Conservation (phyloP, 768 basidiomycete species). For the Rhodocollybia butyracea region DNA sequence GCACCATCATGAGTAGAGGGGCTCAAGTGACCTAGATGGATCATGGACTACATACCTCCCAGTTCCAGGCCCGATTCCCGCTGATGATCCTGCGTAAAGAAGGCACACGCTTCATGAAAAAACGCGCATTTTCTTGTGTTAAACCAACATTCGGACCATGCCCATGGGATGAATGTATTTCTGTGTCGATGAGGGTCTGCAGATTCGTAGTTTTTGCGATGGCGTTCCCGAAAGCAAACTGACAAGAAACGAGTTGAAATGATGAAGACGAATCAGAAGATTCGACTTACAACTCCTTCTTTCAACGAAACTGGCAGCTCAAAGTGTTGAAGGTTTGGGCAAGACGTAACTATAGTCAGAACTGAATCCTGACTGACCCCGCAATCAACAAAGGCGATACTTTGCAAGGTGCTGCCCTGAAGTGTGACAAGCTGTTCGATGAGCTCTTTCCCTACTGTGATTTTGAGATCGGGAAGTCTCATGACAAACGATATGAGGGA, state of each 20-base stretch:
- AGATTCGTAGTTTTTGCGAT: conserved; percentile 35
- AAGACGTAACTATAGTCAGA: conserved; percentile 36
- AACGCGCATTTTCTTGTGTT: conserved; percentile 30
- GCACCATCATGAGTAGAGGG: background rate
- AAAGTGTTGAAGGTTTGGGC: conserved; percentile 45
- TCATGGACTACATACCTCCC: conserved; percentile 43
- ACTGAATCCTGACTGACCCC: conserved; percentile 36
- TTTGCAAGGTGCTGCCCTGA: conserved; percentile 39
- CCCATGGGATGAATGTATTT: conserved; percentile 39
- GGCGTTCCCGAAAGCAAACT: conserved; percentile 28
- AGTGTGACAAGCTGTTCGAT: conserved; percentile 38
- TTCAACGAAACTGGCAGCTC: conserved; percentile 49
- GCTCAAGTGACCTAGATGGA: background rate
- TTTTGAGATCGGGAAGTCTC: conserved; percentile 41
- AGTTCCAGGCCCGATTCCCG: conserved; percentile 53
- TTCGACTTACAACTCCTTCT: conserved; percentile 47
- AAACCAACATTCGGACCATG: conserved; percentile 39
- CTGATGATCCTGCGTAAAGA: conserved; percentile 45
- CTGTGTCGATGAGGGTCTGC: conserved; percentile 43
- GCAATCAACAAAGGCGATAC: conserved; percentile 47
- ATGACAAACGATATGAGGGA: conserved; percentile 38
- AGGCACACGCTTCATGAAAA: conserved; percentile 38
- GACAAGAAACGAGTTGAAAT: background rate
- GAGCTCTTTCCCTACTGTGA: conserved; percentile 33
- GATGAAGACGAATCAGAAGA: too few species aligned